Evolutionary conservation across 768 basidiomycete species (phyloP), one percentile per base, ranked within the genome.

Genomic region (Tricholoma saponaceum): DNA sequence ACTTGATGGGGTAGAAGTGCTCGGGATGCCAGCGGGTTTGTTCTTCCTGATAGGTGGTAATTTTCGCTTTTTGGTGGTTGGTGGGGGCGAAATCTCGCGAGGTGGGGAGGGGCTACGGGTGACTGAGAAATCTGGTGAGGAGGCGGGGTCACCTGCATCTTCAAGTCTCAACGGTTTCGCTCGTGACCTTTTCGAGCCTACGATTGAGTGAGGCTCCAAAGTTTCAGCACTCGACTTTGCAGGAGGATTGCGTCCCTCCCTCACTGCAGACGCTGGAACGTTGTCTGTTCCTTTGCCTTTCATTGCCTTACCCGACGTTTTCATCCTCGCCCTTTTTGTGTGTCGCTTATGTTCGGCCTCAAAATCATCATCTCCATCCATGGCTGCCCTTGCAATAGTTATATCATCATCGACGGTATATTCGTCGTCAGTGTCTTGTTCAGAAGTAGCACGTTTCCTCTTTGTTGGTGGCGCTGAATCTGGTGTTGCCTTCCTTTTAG

Each of bases 1-100:
- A 37, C 67, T 68, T 18, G 70, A 30, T 4, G 64, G 60, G 0
- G 70, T 56, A 14, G 70, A 54, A 47, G 70, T 58, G 14, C 67
- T 58, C 10, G 65, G 50, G 8, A 68, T 51, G n/a, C 67, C 62
- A 51, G 51, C 60, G n/a, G 57, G 20, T 68, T 86, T 86, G 69
- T 76, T 83, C 72, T 87, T 87, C 74, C 81, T 87, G 59, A 88
- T 88, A n/a, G 80, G 72, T 0, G 86, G 85, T 20, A 86, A 74
- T 66, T 87, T 89, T 37, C 75, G 79, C 43, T 67, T 70, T 56
- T 70, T 72, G 4, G 64, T 12, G 10, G 25, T 49, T 57, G 65
- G 63, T 57, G n/a, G 66, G 58, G 72, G 65, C 12, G 74, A 67
- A 23, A 69, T 64, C 10, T 74, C 75, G 32, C 73, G 73, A 39